Evolutionary conservation across 2,329 filamentous ascomycete species (phyloP), one percentile per base, ranked within the genome.

Genomic region (Fusarium bulbicola): DNA sequence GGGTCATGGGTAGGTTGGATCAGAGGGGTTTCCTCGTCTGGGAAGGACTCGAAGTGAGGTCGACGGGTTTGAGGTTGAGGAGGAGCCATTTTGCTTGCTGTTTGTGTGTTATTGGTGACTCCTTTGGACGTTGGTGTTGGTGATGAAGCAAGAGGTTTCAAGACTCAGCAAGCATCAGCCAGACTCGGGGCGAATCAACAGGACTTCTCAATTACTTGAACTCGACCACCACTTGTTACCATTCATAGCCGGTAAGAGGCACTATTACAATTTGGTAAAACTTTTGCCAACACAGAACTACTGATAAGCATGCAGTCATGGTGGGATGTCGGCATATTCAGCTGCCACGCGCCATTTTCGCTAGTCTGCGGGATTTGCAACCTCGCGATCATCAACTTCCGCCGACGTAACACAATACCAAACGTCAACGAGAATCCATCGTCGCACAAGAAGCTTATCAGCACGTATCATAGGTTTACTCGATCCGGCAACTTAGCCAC

Each of bases 401-500:
- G 2, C n/a, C 37, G 13, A 15, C 26, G 36, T 43, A 21, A 15
- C 40, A 34, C 39, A 24, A 32, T n/a, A 5, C 13, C 7, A 6
- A 24, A 4, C 14, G 12, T 66, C 18, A 20, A 39, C 14, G n/a
- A 18, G 43, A 53, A 53, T 8, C 18, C 50, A 42, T 59, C 30
- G 28, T 43, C 13, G 34, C 47, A 39, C 15, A 32, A 43, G 39
- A 21, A 36, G 5, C 59, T 69, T 69, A 69, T 73, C 70, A 28
- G 14, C 28, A 11, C n/a, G 28, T 45, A 59, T 59, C 58, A 45
- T 45, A 16, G 28, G 30, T 36, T 66, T 72, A 45, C 74, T 49
- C 18, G 15, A 62, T 77, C 10, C 14, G 73, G 77, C 52, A 78
- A 77, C 34, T 65, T 78, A 78, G 56, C 75, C 77, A 77, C 76